These are phyloP conservation scores for Penicillium sp. DNA, from an alignment of 2,329 filamentous ascomycete genomes.

Conservation along the genomic window DNA sequence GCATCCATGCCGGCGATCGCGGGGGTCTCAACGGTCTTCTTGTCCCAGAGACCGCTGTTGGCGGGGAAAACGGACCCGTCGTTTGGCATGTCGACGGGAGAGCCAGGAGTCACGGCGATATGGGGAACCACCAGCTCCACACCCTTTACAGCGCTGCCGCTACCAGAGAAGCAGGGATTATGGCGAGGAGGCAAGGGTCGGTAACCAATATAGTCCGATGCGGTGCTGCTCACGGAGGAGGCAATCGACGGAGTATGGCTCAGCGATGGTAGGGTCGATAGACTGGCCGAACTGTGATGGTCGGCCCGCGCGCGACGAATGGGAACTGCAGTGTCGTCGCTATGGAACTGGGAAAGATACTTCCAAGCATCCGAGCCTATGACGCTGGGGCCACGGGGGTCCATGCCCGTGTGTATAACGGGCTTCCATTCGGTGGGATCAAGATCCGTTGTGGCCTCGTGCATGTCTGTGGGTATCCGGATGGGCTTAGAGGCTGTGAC, in stretches of 20 bases:
- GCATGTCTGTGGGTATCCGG: conserved; percentile 47
- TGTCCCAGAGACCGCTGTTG: conserved; percentile 35
- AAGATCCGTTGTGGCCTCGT: conserved; percentile 50
- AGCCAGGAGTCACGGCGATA: conserved; percentile 27
- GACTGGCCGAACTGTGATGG: conserved; percentile 38
- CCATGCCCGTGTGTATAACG: conserved; percentile 39
- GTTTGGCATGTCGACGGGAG: conserved; percentile 26
- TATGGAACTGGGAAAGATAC: conserved; percentile 52
- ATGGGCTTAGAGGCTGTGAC: conserved; percentile 28
- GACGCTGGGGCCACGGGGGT: conserved; percentile 22
- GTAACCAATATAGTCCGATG: conserved; percentile 39
- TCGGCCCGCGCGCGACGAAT: conserved; percentile 26
- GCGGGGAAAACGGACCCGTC: conserved; percentile 36
- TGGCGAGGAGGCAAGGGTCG: conserved; percentile 48
- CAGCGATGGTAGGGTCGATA: conserved; percentile 42
- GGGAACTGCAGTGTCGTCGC: conserved; percentile 26
- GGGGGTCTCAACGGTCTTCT: conserved; percentile 21
- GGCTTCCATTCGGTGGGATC: conserved; percentile 58
- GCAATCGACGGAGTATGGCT: conserved; percentile 44
- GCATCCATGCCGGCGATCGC: conserved; percentile 12
- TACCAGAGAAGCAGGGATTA: conserved; percentile 44
- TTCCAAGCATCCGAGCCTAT: conserved; percentile 48
- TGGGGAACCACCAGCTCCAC: conserved; percentile 49
- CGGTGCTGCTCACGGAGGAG: conserved; percentile 45
- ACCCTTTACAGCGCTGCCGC: conserved; percentile 37